A percentile compares a stretch with the other conserved stretches of the same genome.
Evolutionary conservation across 495 filamentous ascomycete genomes (phyloP).

Genomic region (Hypomontagnella monticulosa): DNA sequence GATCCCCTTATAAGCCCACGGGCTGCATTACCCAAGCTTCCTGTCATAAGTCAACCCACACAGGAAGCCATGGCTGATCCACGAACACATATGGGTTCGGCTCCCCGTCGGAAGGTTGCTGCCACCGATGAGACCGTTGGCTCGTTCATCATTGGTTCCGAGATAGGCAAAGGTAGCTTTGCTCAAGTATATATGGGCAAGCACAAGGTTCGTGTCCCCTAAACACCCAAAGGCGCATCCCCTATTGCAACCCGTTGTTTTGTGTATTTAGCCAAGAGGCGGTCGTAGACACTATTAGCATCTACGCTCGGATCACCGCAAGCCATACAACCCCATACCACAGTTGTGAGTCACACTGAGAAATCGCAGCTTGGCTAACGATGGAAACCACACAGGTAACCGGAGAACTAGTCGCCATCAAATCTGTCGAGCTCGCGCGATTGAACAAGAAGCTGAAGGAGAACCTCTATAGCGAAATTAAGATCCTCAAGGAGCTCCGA

Average conservation of each 20-base stretch:
- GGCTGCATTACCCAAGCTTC: constrained; percentile 53
- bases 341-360: constrained; percentile 17
- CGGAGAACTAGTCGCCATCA: constrained; percentile 85
- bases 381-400: constrained; percentile 56
- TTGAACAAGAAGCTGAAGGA: constrained; percentile 96
- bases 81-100: constrained; percentile 45
- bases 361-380: constrained; percentile 51
- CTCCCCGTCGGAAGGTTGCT: constrained; percentile 59
- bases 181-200: constrained; percentile 89
- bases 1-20: constrained; percentile 56
- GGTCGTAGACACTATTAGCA: neutral
- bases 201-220: constrained; percentile 73
- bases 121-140: constrained; percentile 75
- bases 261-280: constrained; percentile 9
- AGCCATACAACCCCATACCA: constrained; percentile 6
- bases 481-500: constrained; percentile 88
- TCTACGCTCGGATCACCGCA: neutral
- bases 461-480: constrained; percentile 92
- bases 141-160: constrained; percentile 76
- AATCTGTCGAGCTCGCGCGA: constrained; percentile 88
- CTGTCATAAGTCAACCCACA: constrained; percentile 54
- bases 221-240: constrained; percentile 2
- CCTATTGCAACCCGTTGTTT: constrained; percentile 13
- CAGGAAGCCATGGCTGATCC: constrained; percentile 60
- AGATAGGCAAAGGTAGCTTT: constrained; percentile 96